Conservation (phyloP, 139 green algal species). For the Picocystis salinarum region DNA sequence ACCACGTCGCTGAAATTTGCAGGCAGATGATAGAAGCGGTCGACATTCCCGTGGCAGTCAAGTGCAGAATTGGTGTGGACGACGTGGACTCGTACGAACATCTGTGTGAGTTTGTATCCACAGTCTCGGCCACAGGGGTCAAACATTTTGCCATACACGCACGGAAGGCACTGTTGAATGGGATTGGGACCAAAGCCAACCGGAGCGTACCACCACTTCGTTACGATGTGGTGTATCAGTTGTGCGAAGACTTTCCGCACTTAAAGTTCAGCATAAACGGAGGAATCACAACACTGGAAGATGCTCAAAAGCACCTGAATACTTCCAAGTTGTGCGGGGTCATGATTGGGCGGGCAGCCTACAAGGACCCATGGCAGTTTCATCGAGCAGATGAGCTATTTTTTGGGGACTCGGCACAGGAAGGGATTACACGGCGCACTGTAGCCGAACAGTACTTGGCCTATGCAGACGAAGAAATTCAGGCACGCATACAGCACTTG, state of each 20-base stretch:
- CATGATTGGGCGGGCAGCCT: slow-evolving; percentile 13
- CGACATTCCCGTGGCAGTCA: slow-evolving; percentile 47
- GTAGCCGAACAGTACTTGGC: too few relatives aligned
- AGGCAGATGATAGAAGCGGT: slow-evolving; percentile 14
- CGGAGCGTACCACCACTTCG: slow-evolving; percentile 64
- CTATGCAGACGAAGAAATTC: too few relatives aligned
- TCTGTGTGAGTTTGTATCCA: slow-evolving; percentile 43
- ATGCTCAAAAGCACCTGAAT: background rate
- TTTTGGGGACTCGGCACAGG: too few relatives aligned
- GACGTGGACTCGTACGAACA: slow-evolving; percentile 43
- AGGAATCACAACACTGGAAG: slow-evolving; percentile 10
- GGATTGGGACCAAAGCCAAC: slow-evolving; percentile 75
- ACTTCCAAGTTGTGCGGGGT: too few relatives aligned
- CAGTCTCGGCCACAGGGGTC: slow-evolving; percentile 21
- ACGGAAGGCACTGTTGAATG: slow-evolving; percentile 79
- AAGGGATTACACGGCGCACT: too few relatives aligned
- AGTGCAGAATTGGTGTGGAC: slow-evolving; percentile 66
- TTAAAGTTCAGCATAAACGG: slow-evolving; percentile 59
- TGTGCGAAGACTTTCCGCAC: slow-evolving; percentile 77
- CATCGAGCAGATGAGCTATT: too few relatives aligned
- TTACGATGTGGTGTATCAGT: slow-evolving; percentile 66
- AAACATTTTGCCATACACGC: slow-evolving; percentile 84
- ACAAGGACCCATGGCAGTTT: slow-evolving; percentile 11
- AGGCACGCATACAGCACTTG: too few relatives aligned
- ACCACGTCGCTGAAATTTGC: slow-evolving; percentile 34